A percentile compares a stretch with the other conserved stretches of the same genome.
These are phyloP conservation scores for Wickerhamiella allomyrinae DNA, from an alignment of 805 yeast species.

Conservation along the genomic window DNA sequence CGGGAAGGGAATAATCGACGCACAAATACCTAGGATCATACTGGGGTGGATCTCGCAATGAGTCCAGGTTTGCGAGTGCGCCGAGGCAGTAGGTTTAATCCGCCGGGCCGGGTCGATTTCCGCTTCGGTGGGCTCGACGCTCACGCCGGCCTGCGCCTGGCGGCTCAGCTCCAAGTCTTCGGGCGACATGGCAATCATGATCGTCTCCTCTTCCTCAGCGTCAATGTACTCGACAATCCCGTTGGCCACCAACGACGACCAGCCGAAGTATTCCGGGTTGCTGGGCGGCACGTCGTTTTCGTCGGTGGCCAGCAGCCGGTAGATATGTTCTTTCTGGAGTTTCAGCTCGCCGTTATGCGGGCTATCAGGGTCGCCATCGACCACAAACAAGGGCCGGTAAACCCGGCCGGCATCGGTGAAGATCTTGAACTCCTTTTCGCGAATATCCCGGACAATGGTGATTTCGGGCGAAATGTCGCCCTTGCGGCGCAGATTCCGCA, in stretches of 20 bases:
- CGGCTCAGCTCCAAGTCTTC: constrained; percentile 73
- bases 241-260: constrained; percentile 68
- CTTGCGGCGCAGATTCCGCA: constrained; percentile 80
- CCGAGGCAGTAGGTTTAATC: constrained; percentile 53
- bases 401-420: constrained; percentile 99
- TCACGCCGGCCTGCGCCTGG: constrained; percentile 27
- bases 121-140: constrained; percentile 18
- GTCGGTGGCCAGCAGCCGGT: constrained; percentile 44
- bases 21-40: constrained; percentile 97
- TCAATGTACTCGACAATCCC: constrained; percentile 95
- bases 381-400: constrained; percentile 89
- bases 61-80: constrained; percentile 72
- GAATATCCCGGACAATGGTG: constrained; percentile 87
- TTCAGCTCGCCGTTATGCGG: constrained; percentile 57
- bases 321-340: constrained; percentile 72
- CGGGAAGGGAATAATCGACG: constrained; percentile 98
- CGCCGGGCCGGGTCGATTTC: constrained; percentile 33
- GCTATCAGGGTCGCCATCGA: constrained; percentile 51
- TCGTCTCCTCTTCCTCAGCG: constrained; percentile 98
- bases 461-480: constrained; percentile 96
- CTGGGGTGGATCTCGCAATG: constrained; percentile 99
- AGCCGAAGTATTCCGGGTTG: constrained; percentile 46
- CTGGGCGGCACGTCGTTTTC: constrained; percentile 35
- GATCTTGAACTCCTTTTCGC: constrained; percentile 90
- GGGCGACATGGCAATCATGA: constrained; percentile 97